Evolutionary conservation across 768 basidiomycete species (phyloP).

Genomic region (Podaxis sp.): DNA sequence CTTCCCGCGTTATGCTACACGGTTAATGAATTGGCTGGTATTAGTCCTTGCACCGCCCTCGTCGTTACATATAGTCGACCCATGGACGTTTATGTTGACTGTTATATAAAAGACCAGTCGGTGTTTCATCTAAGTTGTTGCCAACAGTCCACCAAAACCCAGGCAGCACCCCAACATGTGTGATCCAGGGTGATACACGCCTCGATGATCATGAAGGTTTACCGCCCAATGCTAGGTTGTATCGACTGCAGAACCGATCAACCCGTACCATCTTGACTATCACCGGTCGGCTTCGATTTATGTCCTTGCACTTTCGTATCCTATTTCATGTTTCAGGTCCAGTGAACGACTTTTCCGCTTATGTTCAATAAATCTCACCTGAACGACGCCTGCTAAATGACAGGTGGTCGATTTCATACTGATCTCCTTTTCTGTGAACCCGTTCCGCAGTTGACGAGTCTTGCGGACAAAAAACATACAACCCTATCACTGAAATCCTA

Average conservation of each 20-base stretch:
- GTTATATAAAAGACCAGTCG: neutral
- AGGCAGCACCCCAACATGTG: neutral
- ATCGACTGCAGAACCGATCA: neutral
- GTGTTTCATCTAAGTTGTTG: neutral
- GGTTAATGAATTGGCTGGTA: neutral
- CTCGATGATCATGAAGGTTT: neutral
- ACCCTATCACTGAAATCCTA: no score
- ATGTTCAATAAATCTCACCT: no score
- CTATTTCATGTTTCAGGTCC: no score
- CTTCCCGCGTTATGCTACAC: neutral
- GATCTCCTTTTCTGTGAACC: no score
- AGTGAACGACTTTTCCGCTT: no score
- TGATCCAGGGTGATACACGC: neutral
- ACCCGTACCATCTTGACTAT: neutral
- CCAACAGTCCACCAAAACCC: neutral
- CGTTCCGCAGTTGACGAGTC: no score
- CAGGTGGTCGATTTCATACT: no score
- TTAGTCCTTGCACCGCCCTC: neutral
- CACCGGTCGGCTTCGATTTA: no score
- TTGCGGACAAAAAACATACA: no score
- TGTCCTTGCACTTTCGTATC: no score
- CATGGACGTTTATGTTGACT: neutral
- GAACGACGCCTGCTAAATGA: no score
- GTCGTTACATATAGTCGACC: neutral
- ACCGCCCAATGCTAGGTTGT: neutral